Evolutionary conservation across 805 yeast genomes (phyloP).

Genomic region (Nakazawaea molendinolei): DNA sequence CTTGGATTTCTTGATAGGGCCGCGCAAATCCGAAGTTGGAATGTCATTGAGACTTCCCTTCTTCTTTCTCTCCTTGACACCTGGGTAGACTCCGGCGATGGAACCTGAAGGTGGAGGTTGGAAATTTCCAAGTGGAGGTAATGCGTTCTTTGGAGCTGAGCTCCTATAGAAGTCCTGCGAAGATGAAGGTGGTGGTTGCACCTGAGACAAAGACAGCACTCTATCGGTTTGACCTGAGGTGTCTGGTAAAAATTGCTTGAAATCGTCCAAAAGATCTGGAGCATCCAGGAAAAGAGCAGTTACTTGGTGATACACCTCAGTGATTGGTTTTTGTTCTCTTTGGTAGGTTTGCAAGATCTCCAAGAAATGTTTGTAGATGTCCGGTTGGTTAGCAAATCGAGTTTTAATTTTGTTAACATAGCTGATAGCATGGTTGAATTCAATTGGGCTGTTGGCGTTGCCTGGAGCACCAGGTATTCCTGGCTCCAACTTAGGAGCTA

Average conservation of each 20-base stretch:
- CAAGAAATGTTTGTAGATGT: constrained; percentile 87
- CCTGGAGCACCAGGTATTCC: constrained; percentile 16
- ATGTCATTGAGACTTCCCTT: constrained; percentile 32
- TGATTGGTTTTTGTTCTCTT: constrained; percentile 90
- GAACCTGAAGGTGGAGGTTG: constrained; percentile 52
- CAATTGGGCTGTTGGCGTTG: constrained; percentile 55
- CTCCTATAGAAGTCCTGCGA: constrained; percentile 18
- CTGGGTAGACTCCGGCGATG: constrained; percentile 10
- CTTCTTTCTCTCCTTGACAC: constrained; percentile 21
- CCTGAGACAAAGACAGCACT: constrained; percentile 22
- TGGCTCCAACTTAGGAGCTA: constrained; percentile 13
- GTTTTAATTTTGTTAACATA: constrained; percentile 96
- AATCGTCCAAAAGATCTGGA: constrained; percentile 91
- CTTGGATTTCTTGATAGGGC: constrained; percentile 17
- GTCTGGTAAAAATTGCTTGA: constrained; percentile 92
- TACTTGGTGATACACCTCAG: constrained; percentile 92
- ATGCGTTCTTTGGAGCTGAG: constrained; percentile 20
- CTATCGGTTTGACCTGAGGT: constrained; percentile 36
- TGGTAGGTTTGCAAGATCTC: constrained; percentile 96
- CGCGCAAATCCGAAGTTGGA: constrained; percentile 42
- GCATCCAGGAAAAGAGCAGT: constrained; percentile 84
- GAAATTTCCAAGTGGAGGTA: constrained; percentile 87
- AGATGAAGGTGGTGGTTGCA: constrained; percentile 16
- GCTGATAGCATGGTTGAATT: constrained; percentile 93
- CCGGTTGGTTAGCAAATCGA: constrained; percentile 89